Percentiles rank a stretch among this genome's conserved stretches.
phyloP scores from a whole-genome alignment of 768 basidiomycete species.

The Amanita exitialis region DNA sequence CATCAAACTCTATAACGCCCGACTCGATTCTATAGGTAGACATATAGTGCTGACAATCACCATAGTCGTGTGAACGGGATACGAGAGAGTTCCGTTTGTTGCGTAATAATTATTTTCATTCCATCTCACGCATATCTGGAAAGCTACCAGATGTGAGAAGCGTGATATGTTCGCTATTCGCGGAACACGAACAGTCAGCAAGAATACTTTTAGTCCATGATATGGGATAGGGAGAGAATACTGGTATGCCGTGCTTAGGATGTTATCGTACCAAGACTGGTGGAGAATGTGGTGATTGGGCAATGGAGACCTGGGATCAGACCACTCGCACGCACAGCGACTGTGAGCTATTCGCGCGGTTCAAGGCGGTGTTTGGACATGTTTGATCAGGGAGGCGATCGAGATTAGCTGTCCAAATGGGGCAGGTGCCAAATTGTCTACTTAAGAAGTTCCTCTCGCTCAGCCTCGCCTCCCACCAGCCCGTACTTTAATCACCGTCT shows the following conservation, averaged over 20 bases:
- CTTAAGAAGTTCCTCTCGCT: conserved; percentile 6
- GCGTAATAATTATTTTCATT: not conserved
- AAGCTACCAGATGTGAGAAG: not conserved
- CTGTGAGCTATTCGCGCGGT: not conserved
- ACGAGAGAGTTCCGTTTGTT: not conserved
- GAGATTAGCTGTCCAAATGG: not conserved
- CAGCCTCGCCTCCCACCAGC: conserved; percentile 13
- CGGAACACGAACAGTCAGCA: not conserved
- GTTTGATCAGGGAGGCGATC: conserved; percentile 1
- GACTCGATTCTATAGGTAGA: not conserved
- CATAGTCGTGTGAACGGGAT: not conserved
- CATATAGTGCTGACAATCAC: not conserved
- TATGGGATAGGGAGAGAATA: too few relatives aligned
- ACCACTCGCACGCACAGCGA: not conserved
- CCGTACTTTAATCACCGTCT: conserved; percentile 4
- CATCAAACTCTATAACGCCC: too few relatives aligned
- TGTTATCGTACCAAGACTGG: not conserved
- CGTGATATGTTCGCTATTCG: not conserved
- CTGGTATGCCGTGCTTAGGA: too few relatives aligned
- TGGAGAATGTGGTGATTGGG: not conserved
- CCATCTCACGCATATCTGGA: not conserved
- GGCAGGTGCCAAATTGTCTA: conserved; percentile 12
- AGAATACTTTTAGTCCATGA: not conserved
- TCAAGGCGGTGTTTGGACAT: not conserved
- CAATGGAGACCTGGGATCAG: not conserved